Evolutionary conservation across 2,329 filamentous ascomycete genomes (phyloP), one percentile per base, ranked within the genome.

Genomic region (Beauveria asiatica): DNA sequence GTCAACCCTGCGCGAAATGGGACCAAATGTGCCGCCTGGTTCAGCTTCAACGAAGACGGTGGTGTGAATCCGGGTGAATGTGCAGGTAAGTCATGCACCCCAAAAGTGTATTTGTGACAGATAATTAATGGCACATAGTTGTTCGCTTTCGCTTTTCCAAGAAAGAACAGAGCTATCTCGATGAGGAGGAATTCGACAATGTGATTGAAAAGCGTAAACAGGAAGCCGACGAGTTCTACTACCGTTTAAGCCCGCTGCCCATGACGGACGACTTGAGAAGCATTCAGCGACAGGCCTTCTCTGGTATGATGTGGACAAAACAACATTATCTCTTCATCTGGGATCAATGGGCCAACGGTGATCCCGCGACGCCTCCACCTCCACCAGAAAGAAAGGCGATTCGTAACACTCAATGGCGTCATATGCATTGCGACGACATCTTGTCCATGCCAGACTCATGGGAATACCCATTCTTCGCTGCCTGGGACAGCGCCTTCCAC

Each of bases 261-360:
- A 96, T 97, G 88, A 83, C 90, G 0, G 92, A 97, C 53, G 93
- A 97, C 70, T 80, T 97, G 62, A 87, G 92, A 66, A 97, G 95
- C 73, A 94, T 97, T 66, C 94, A 97, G 75, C 85, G 93, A 66
- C 92, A 97, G 73, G 94, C 93, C 4, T 89, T 97, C 65, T 87
- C 92, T 0, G 93, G 94, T 58, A 97, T 97, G 93, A 88, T 97
- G 82, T 97, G 93, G 93, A 95, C 89, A 64, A 97, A 97, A 74
- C 93, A 97, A 73, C 90, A 91, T 75, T 97, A 97, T 73, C 85
- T 95, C 70, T 97, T 97, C 73, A 85, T 97, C 67, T 97, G 92
- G 91, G 92, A 97, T 65, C 89, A 97, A 71, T 97, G 93, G 93
- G 92, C 92, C 27, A 96, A 96, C 64, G 93, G 93, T 57, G 93